Evolutionary conservation across 2,329 filamentous ascomycete genomes (phyloP).

Genomic region (Xylariaceae sp.): DNA sequence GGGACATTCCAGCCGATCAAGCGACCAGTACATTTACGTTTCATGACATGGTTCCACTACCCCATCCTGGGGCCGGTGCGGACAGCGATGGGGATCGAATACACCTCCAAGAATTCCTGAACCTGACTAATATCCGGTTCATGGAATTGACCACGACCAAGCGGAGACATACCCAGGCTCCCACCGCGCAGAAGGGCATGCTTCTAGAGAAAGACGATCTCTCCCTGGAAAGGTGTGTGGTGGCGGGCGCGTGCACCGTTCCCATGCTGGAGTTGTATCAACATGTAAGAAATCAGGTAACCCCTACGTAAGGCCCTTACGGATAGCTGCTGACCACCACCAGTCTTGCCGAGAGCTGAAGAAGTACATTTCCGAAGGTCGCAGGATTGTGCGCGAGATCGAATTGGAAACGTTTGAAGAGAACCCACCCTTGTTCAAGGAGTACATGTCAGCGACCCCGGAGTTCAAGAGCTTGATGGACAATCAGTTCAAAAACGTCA

Average conservation of each 20-base stretch:
- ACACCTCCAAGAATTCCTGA: constrained; percentile 85
- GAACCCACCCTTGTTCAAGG: constrained; percentile 84
- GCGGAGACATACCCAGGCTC: constrained; percentile 74
- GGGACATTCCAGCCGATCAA: constrained; percentile 44
- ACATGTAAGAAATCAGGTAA: constrained; percentile 53
- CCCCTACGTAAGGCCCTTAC: constrained; percentile 1
- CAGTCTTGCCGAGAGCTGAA: constrained; percentile 88
- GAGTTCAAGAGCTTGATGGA: constrained; percentile 86
- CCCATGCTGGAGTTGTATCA: constrained; percentile 94
- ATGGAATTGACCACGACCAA: constrained; percentile 99
- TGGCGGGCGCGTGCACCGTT: constrained; percentile 83
- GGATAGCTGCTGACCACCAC: constrained; percentile 24
- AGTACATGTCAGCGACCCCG: constrained; percentile 80
- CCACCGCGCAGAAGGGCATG: constrained; percentile 41
- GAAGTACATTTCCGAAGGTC: constrained; percentile 91
- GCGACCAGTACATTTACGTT: constrained; percentile 40
- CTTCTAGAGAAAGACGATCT: constrained; percentile 44
- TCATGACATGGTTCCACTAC: constrained; percentile 36
- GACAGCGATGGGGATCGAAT: constrained; percentile 59
- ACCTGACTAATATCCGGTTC: constrained; percentile 94
- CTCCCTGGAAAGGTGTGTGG: constrained; percentile 70
- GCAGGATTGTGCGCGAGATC: constrained; percentile 83
- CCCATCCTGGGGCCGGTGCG: constrained; percentile 38
- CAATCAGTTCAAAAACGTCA: constrained; percentile 95
- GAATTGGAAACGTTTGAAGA: constrained; percentile 84